A percentile compares a stretch with the other conserved stretches of the same genome.
These are phyloP conservation scores for Barnettozyma vustinii DNA, from an alignment of 805 yeast species.

Conservation along the genomic window DNA sequence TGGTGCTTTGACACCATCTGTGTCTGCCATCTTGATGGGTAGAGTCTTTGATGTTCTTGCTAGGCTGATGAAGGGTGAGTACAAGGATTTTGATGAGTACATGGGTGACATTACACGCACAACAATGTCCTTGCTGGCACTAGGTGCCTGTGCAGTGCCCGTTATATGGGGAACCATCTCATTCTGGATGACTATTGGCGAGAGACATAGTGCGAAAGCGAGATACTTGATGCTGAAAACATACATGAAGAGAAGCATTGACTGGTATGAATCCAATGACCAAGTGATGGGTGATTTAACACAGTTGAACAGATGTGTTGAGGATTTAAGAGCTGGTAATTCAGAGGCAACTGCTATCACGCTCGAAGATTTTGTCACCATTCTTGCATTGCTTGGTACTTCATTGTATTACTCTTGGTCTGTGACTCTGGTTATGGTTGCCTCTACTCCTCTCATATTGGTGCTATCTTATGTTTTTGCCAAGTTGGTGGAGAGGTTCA, in stretches of 20 bases:
- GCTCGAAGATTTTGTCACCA: slow-evolving; percentile 47
- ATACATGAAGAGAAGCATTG: slow-evolving; percentile 40
- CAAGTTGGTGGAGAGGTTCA: slow-evolving; percentile 40
- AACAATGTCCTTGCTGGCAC: slow-evolving; percentile 36
- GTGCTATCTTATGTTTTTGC: slow-evolving; percentile 46
- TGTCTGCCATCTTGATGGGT: slow-evolving; percentile 62
- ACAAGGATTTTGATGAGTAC: slow-evolving; percentile 28
- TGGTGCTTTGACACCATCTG: slow-evolving; percentile 55
- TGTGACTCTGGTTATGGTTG: slow-evolving; percentile 70
- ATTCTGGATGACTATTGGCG: slow-evolving; percentile 69
- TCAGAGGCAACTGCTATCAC: slow-evolving; percentile 62
- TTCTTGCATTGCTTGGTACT: slow-evolving; percentile 49
- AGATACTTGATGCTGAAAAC: slow-evolving; percentile 40
- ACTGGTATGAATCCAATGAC: slow-evolving; percentile 59
- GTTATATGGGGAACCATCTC: slow-evolving; percentile 50
- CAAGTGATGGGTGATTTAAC: slow-evolving; percentile 58
- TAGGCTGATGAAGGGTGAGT: slow-evolving; percentile 28
- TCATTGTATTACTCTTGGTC: slow-evolving; percentile 83
- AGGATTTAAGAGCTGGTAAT: slow-evolving; percentile 62
- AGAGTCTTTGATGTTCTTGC: slow-evolving; percentile 47
- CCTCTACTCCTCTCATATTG: slow-evolving; percentile 65
- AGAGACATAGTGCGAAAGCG: slow-evolving; percentile 55
- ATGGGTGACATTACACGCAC: slow-evolving; percentile 33
- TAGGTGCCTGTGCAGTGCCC: slow-evolving; percentile 43
- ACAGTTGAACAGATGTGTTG: slow-evolving; percentile 66